Base-by-base conservation (phyloP, 352 stramenopile genomes). In the Nothophytophthora sp. region DNA sequence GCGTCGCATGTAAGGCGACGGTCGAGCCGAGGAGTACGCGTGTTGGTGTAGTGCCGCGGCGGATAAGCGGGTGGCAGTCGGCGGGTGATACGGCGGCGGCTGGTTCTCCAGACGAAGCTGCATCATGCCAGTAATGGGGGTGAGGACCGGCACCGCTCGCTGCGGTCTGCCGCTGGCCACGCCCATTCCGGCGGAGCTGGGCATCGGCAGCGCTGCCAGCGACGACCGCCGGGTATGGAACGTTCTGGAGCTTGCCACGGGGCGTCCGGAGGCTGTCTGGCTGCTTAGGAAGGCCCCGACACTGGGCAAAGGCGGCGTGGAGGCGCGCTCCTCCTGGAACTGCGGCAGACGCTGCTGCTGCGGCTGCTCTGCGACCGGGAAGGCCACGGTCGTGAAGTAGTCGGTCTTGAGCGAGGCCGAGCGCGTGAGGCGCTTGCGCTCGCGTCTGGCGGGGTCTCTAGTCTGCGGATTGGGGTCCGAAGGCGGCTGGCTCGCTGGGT, bases 371-470 rank as follows among this genome's bases (percentile, higher is more conserved):
- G 71, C 25, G 4, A 53, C 50, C 5, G 63, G 62, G 19, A 77
- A 80, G 44, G 75, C 63, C 10, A 71, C 61, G 4, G 66, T 79
- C 19, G 79, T 79, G 39, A 77, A 90, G 47, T 90, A 90, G 25
- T 90, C 79, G 40, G 70, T 79, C 54, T 90, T 86, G 28, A 88
- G 62, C n/a, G 79, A 90, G 12, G 76, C 72, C 23, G 79, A 90
- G 19, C 79, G 74, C 22, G 76, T 90, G 25, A 87, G 45, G 15
- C 79, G 76, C 62, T 90, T 90, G 23, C 79, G 76, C 23, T 88
- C 75, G 11, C 72, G 79, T 40, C 76, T 57, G 2, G 72, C 70
- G 13, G 70, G 57, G 40, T 83, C 75, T 19, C 61, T n/a, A n/a
- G n/a, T 62, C 11, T 78, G 60, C 3, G 44, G 5, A 15, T 22